Evolutionary conservation across 352 stramenopile genomes (phyloP), one percentile per base, ranked within the genome.

Genomic region (Thraustochytrium striatum): DNA sequence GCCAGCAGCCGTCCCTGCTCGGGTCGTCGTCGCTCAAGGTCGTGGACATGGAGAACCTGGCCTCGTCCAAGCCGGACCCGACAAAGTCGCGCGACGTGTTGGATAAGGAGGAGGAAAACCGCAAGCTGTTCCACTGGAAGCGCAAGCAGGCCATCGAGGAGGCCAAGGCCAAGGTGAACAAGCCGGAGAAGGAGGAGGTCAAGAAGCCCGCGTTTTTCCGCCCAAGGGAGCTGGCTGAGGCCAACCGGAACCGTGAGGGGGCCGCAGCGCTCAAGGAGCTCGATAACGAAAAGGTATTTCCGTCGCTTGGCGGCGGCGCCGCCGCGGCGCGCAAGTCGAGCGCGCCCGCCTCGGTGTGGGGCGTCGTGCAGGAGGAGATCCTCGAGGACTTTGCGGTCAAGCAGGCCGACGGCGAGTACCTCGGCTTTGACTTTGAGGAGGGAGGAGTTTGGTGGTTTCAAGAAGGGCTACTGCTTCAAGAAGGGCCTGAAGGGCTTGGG

Each of bases 371-470:
- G 16, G 11, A 75, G 39, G 30, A 38, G 13, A 32, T 61, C 52
- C n/a, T 75, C 25, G 52, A 58, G 43, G 39, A 72, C 41, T 3
- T 75, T 9, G 16, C 39, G 11, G 43, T 55, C 44, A 75, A 75
- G 39, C 65, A 75, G 65, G 43, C 21, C n/a, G 65, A 75, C 13
- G 65, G 65, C 32, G 65, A 75, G 50, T 75, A 75, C 65, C 65
- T 75, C 2, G 65, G 65, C 25, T 30, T 43, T 9, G 65, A 75
- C 28, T 75, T 75, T 39, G 52, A 61, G 19, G 41, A 39, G 5
- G n/a, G 65, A 75, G 35, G 25, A 5, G 3, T 75, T 75, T 30
- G 65, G 61, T 25, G 65, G 65, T 13, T 30, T 16, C 21, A 72
- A 70, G 16, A 16, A 25, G 21, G 65, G 65, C 43, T 75, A 75